These are phyloP conservation scores for Malassezia japonica DNA, from an alignment of 1,284 basidiomycete genomes.

Conservation along the genomic window DNA sequence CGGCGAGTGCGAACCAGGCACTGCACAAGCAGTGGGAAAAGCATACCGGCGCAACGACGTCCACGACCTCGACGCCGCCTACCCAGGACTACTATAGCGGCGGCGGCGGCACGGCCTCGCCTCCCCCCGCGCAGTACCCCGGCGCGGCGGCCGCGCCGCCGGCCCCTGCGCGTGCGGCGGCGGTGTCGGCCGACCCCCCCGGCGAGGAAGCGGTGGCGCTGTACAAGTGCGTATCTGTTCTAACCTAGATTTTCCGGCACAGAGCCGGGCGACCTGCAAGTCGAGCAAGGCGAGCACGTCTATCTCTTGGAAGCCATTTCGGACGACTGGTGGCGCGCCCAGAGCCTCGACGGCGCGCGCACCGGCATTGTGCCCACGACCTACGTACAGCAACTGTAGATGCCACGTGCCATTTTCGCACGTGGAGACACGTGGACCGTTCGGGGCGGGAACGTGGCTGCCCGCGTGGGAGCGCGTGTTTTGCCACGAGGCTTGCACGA, in stretches of 20 bases:
- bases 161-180: background rate
- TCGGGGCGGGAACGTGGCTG: slow-evolving; percentile 8
- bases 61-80: no score
- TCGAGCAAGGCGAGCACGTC: slow-evolving; percentile 24
- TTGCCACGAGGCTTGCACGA: slow-evolving; percentile 16
- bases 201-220: slow-evolving; percentile 12
- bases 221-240: slow-evolving; percentile 11
- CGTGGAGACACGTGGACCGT: slow-evolving; percentile 8
- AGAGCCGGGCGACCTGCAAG: slow-evolving; percentile 29
- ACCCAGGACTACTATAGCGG: slow-evolving; percentile 6
- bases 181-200: background rate
- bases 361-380: slow-evolving; percentile 31
- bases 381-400: slow-evolving; percentile 21
- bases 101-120: background rate
- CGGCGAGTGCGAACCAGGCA: background rate
- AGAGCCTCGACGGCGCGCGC: slow-evolving; percentile 12
- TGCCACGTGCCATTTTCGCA: background rate
- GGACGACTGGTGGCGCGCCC: slow-evolving; percentile 37
- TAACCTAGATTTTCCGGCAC: slow-evolving; percentile 14
- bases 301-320: slow-evolving; percentile 27
- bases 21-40: background rate
- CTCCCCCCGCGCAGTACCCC: background rate
- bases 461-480: slow-evolving; percentile 19
- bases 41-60: background rate
- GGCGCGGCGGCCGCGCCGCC: background rate